phyloP scores from a whole-genome alignment of 2,329 filamentous ascomycete species.

The Periconia macrospinosa region DNA sequence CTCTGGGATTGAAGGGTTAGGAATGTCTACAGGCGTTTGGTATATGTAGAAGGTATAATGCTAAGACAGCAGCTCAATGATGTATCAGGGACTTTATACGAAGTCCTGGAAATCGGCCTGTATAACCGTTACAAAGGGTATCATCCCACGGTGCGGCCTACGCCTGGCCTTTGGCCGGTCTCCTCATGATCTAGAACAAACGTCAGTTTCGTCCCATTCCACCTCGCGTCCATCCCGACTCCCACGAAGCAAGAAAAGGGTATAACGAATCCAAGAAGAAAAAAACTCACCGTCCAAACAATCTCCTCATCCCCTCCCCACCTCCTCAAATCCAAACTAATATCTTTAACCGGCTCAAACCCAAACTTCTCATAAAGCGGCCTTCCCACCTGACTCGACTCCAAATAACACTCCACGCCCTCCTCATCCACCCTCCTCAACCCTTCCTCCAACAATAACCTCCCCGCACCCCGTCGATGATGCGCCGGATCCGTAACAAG shows the following conservation, averaged over 20 bases:
- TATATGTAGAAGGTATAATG: no score
- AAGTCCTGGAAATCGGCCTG: no score
- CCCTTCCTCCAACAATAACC: slow-evolving; percentile 36
- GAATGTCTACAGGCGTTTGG: no score
- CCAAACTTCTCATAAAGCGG: slow-evolving; percentile 38
- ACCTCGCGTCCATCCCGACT: no score
- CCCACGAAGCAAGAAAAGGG: neutral
- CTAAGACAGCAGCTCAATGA: no score
- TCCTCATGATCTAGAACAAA: neutral
- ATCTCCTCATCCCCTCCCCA: slow-evolving; percentile 30
- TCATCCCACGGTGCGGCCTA: no score
- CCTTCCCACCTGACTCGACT: slow-evolving; percentile 36
- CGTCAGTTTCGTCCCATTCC: neutral
- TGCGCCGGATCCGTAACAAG: slow-evolving; percentile 35
- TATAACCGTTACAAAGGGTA: no score
- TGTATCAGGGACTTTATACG: no score
- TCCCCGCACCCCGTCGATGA: slow-evolving; percentile 34
- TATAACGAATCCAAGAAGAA: neutral
- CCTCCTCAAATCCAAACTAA: slow-evolving; percentile 33
- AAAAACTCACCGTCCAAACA: slow-evolving; percentile 31
- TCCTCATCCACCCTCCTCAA: slow-evolving; percentile 33
- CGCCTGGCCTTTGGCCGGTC: neutral
- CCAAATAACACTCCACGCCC: slow-evolving; percentile 35
- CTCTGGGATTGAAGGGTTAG: no score
- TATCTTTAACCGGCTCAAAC: slow-evolving; percentile 26